Percentiles rank a stretch among this genome's conserved stretches.
Evolutionary conservation across 2,329 filamentous ascomycete species (phyloP).

Genomic region (Hypoxylon sp.): DNA sequence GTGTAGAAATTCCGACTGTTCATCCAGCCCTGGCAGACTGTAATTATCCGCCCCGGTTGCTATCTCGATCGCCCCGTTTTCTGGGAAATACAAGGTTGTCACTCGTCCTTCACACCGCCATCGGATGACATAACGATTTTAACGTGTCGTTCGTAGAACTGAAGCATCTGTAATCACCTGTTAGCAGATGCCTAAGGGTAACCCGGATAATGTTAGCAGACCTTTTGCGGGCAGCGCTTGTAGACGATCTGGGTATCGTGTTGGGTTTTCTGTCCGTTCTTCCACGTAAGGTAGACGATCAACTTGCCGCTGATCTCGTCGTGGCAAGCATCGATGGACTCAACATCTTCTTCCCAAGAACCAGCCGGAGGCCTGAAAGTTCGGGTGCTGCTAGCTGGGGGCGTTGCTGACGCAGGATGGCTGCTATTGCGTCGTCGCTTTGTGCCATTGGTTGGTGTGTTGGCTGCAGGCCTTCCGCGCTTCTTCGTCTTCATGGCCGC

Average conservation of each 20-base stretch:
- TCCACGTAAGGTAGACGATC: constrained; percentile 81
- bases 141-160: constrained; percentile 72
- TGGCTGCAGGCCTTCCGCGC: constrained; percentile 65
- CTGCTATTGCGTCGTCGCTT: constrained; percentile 67
- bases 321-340: constrained; percentile 79
- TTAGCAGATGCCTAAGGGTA: constrained; percentile 11
- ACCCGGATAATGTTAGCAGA: constrained; percentile 53
- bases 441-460: constrained; percentile 56
- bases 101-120: constrained; percentile 41
- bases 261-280: constrained; percentile 79
- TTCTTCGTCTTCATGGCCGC: constrained; percentile 70
- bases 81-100: not conserved
- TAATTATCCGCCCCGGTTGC: not conserved
- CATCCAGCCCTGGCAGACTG: not conserved
- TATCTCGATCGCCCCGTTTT: not conserved
- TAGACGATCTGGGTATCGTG: constrained; percentile 79
- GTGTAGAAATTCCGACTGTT: not conserved
- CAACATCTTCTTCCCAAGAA: constrained; percentile 82
- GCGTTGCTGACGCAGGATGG: constrained; percentile 65
- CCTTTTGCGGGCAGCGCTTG: constrained; percentile 83
- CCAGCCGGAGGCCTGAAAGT: constrained; percentile 78
- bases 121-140: constrained; percentile 64
- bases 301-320: constrained; percentile 72
- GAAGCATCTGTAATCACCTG: constrained; percentile 65
- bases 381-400: constrained; percentile 61